Conservation (phyloP, 2,329 filamentous ascomycete genomes). For the Aspergillus awamori region DNA sequence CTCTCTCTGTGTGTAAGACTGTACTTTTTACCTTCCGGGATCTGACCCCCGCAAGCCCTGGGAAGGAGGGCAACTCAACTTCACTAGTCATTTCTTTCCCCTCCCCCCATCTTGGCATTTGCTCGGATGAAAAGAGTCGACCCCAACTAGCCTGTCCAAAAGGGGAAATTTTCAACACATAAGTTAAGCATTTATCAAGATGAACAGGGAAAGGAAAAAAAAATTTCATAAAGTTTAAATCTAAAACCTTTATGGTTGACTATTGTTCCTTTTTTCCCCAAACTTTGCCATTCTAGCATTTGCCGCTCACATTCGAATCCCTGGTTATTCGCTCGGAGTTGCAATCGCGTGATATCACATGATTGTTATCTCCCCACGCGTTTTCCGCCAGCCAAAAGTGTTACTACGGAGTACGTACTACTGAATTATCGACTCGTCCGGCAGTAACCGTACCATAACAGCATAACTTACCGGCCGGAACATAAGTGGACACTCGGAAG, state of each 20-base stretch:
- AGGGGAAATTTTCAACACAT: no score
- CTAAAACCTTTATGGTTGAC: no score
- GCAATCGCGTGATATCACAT: slow-evolving; percentile 3
- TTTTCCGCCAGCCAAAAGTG: background rate
- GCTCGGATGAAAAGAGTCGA: background rate
- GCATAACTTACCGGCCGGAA: background rate
- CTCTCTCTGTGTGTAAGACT: background rate
- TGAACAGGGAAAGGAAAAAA: background rate
- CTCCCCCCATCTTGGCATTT: background rate
- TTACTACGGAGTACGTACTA: background rate
- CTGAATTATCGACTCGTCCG: background rate
- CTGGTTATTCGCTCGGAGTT: background rate
- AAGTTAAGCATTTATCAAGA: no score
- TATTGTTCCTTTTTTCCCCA: no score
- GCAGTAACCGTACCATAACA: slow-evolving; percentile 5
- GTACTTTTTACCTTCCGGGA: slow-evolving; percentile 2
- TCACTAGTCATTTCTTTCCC: background rate
- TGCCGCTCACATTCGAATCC: background rate
- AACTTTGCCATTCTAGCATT: background rate
- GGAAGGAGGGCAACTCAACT: background rate
- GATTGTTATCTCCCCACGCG: slow-evolving; percentile 1
- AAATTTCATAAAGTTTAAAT: background rate
- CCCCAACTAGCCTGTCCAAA: background rate
- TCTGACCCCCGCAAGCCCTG: slow-evolving; percentile 6
- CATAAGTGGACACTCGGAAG: slow-evolving; percentile 8